Evolutionary conservation across 371 early-diverging fungal species (phyloP), one percentile per base, ranked within the genome.

Genomic region (Lichtheimia corymbifera): DNA sequence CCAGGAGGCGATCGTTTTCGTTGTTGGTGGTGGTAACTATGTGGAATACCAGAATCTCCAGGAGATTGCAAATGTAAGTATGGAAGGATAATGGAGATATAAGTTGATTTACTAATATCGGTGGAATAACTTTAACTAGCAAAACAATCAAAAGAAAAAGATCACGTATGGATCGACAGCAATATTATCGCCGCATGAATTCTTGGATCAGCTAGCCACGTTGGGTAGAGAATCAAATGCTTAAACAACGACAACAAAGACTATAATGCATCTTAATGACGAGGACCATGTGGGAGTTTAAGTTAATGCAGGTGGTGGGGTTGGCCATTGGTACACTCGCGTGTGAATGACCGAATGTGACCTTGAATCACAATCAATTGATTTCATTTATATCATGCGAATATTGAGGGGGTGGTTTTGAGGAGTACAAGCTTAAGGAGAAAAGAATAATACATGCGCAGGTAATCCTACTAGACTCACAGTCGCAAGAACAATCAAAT

Each of bases 101-200:
- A 17, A 5, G 35, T 1, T 35, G 35, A 35, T 35, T 35, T 35
- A 35, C 35, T 52, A 15, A 24, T 28, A 35, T 44, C 51, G 51
- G 17, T 55, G 47, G n/a, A 55, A 40, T 62, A 45, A 27, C 25
- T 45, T 24, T 47, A 30, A 64, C 40, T 65, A 85, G 79, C 83
- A 84, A 53, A 84, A 85, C 56, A 79, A 82, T 59, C 70, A 74
- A 56, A 88, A 88, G 72, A 92, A 89, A 78, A 85, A 87, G 67
- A 92, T 99, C 57, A 89, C 92, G 15, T 97, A 99, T 78, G 99
- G 99, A 2, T 89, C 96, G 9, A 99, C 98, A 0, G 97, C 97
- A 63, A 84, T 99, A 58, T 61, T 97, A 58, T 94, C 88, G 47
- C 91, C 99, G 9, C 80, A 87, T 7, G 77, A 82, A 60, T 97